phyloP scores from a whole-genome alignment of 257 asterid genomes.

The Hygrophila difformis region DNA sequence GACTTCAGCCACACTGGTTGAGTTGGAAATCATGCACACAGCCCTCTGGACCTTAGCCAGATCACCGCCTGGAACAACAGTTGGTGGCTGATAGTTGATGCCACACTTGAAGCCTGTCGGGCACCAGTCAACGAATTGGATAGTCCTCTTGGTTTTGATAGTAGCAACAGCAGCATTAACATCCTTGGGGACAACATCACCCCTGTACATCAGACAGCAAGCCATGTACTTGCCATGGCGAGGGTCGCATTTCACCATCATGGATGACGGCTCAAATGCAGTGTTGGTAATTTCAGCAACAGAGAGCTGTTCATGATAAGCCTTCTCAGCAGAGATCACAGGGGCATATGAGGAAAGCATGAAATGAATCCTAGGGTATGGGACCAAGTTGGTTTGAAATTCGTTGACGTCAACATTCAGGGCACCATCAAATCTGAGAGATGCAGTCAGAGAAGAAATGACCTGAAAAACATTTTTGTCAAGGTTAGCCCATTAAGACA shows the following conservation, averaged over 20 bases:
- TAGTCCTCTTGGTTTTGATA: slow-evolving; percentile 92
- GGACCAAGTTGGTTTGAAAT: slow-evolving; percentile 94
- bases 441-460: slow-evolving; percentile 84
- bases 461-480: no score
- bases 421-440: slow-evolving; percentile 88
- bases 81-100: slow-evolving; percentile 93
- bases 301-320: slow-evolving; percentile 91
- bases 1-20: slow-evolving; percentile 97
- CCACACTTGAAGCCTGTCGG: slow-evolving; percentile 98
- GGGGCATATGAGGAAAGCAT: slow-evolving; percentile 98
- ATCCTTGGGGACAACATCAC: slow-evolving; percentile 93
- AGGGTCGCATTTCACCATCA: slow-evolving; percentile 96
- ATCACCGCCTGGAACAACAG: slow-evolving; percentile 95
- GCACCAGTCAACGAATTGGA: slow-evolving; percentile 97
- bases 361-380: slow-evolving; percentile 93
- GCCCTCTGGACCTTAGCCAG: slow-evolving; percentile 98
- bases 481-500: no score
- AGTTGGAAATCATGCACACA: slow-evolving; percentile 93
- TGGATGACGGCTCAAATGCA: slow-evolving; percentile 92
- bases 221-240: slow-evolving; percentile 99
- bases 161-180: slow-evolving; percentile 97
- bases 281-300: slow-evolving; percentile 95
- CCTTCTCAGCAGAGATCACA: slow-evolving; percentile 88
- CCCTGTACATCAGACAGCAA: slow-evolving; percentile 93
- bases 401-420: slow-evolving; percentile 90